Base-by-base conservation (phyloP, 108 stramenopile genomes). In the Skeletonema potamos region DNA sequence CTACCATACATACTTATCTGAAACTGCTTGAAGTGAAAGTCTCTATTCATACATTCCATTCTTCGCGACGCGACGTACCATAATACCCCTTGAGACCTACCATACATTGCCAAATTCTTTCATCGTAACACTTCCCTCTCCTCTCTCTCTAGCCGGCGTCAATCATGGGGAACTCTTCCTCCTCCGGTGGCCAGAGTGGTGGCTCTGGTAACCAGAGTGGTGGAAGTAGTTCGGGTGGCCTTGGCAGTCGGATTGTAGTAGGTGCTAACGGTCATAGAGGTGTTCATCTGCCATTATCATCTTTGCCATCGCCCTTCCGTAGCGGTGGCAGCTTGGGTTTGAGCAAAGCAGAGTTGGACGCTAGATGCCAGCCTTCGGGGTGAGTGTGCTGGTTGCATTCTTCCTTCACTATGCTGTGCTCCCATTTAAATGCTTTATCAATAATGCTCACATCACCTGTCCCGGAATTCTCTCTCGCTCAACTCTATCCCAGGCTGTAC, bases 291-390 rank as follows among this genome's bases (percentile, higher is more conserved):
- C 55, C 66, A 9, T 2, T 64, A 55, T 51, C 70, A 22, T 71
- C 70, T 0, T 27, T 76, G 37, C 39, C 66, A 0, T 39, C 54
- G 51, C 62, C 74, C 10, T 76, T 76, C 37, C 33, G 61, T 1
- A 76, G 62, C 29, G 77, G 70, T 57, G 80, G 80, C 13, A 56
- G 75, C 20, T 68, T 92, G 56, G 87, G 87, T 36, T 73, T 92
- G 62, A 75, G 46, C 17, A 67, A 77, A 22, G 61, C 79, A 7
- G 91, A 92, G 64, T 66, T 92, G 74, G 91, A 92, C 55, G 71
- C 85, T 46, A 68, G 86, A 24, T 89, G 89, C 61, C 73, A 79
- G 66, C 87, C 89, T 15, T 84, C 82, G 24, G 91, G 91, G 91
- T 91, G 63, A 74, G 90, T 84, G n/a, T n/a, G n/a, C n/a, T n/a